These are phyloP conservation scores for Neonectria punicea DNA, from an alignment of 2,329 filamentous ascomycete genomes.

Conservation along the genomic window DNA sequence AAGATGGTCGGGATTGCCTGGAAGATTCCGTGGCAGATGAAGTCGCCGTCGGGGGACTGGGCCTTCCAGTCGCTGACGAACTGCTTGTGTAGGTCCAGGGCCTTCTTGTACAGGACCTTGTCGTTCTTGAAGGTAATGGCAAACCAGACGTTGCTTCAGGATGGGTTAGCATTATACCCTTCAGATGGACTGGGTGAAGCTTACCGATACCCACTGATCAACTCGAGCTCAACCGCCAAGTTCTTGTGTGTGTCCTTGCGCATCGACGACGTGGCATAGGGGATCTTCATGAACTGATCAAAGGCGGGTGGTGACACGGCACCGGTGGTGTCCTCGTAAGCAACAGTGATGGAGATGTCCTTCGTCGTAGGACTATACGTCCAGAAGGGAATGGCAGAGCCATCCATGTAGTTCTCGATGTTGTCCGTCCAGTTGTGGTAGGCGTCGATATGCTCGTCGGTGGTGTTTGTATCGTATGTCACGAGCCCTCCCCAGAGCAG, in stretches of 20 bases:
- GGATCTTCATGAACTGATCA: slow-evolving; percentile 8
- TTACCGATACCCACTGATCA: slow-evolving; percentile 11
- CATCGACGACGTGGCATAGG: neutral
- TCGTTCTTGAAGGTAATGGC: slow-evolving; percentile 26
- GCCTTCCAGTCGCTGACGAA: slow-evolving; percentile 24
- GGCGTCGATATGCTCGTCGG: slow-evolving; percentile 26
- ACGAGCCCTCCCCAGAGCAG: slow-evolving; percentile 32
- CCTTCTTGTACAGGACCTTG: slow-evolving; percentile 4
- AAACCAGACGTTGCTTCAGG: slow-evolving; percentile 20
- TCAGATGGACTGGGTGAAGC: neutral
- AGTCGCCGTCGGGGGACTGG: slow-evolving; percentile 14
- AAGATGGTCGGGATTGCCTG: slow-evolving; percentile 17
- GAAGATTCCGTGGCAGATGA: slow-evolving; percentile 16
- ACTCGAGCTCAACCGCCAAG: slow-evolving; percentile 14
- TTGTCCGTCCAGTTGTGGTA: slow-evolving; percentile 16
- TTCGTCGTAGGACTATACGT: slow-evolving; percentile 7
- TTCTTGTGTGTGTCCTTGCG: slow-evolving; percentile 12
- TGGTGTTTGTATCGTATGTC: slow-evolving; percentile 25
- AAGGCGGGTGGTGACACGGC: neutral
- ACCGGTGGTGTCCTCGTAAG: slow-evolving; percentile 10
- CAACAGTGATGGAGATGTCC: neutral
- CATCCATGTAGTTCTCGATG: slow-evolving; percentile 9
- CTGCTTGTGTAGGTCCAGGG: slow-evolving; percentile 10
- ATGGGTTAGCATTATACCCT: slow-evolving; percentile 10
- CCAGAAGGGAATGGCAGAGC: slow-evolving; percentile 13